Evolutionary conservation across 2,329 filamentous ascomycete species (phyloP), one percentile per base, ranked within the genome.

Genomic region (Emydomyces testavorans): DNA sequence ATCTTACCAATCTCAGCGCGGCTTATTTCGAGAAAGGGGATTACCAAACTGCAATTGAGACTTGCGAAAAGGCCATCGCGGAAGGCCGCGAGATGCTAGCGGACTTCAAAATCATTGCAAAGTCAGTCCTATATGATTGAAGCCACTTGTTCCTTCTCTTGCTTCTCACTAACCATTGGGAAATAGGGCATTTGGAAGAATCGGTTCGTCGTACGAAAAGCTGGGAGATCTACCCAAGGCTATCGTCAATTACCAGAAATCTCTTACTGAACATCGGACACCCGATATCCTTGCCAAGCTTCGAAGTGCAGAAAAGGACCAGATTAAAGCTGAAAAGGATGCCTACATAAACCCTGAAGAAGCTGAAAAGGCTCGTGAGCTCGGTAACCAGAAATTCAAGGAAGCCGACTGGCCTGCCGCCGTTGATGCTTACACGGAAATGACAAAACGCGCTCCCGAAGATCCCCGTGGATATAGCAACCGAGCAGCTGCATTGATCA

Each of bases 71-170:
- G 70, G 92, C 93, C 8, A 78, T 94, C 46, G 83, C 93, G 57
- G 84, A 96, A 66, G 92, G 92, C 48, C 86, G 92, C 50, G 77
- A 83, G 58, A 80, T 93, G 57, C 83, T 88, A 49, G 89, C 92
- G 54, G 92, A 98, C 71, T 98, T 96, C 76, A 98, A 98, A 79
- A 77, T 89, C 62, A 90, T 98, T 56, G 89, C 93, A 63, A 96
- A 95, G 80, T 85, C 65, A 52, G 67, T 61, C 20, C 24, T 37
- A n/a, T n/a, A n/a, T n/a, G n/a, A 18, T 41, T 21, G 28, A 5
- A 16, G 13, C 23, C 4, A 8, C 2, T 24, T 37, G 10, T 28
- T 1, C 34, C 13, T 20, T 8, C 8, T 16, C 15, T 47, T 37
- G 31, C 10, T 32, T 20, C n/a, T 24, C 18, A 6, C 59, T 57